A percentile compares a stretch with the other conserved stretches of the same genome.
phyloP scores from a whole-genome alignment of 148 eudicot genomes.

The Oxyria digyna region DNA sequence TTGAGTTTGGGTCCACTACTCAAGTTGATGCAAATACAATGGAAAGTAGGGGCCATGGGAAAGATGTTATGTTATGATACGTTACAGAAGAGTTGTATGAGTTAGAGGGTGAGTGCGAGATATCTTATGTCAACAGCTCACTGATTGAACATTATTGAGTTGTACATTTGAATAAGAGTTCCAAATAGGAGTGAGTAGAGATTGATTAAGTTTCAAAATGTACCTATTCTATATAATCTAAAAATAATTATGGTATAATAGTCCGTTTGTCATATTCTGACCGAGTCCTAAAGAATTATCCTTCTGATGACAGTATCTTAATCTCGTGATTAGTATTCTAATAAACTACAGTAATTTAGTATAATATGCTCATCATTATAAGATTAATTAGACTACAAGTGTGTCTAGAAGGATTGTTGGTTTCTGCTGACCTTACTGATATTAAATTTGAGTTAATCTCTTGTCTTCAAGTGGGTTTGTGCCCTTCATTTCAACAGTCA shows the following conservation, averaged over 20 bases:
- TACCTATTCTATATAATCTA: background rate
- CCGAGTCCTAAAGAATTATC: background rate
- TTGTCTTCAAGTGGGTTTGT: background rate
- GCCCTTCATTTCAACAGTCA: background rate
- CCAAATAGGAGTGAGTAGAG: background rate
- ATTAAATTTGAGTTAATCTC: background rate
- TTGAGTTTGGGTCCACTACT: background rate
- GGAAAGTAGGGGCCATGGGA: background rate
- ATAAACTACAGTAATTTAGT: background rate
- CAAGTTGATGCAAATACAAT: background rate
- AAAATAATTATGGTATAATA: background rate
- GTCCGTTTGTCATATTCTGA: slow-evolving; percentile 1
- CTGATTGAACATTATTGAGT: background rate
- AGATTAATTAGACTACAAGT: slow-evolving; percentile 3
- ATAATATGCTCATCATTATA: background rate
- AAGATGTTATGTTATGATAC: background rate
- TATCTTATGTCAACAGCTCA: background rate
- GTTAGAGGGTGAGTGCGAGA: background rate
- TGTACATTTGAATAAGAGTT: background rate
- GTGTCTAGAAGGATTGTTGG: background rate
- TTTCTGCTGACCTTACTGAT: background rate
- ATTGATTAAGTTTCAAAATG: background rate
- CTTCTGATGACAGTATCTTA: background rate
- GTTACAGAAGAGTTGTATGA: background rate
- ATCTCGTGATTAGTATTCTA: slow-evolving; percentile 1